Evolutionary conservation across 352 stramenopile genomes (phyloP).

Genomic region (Globisporangium iwayamae): DNA sequence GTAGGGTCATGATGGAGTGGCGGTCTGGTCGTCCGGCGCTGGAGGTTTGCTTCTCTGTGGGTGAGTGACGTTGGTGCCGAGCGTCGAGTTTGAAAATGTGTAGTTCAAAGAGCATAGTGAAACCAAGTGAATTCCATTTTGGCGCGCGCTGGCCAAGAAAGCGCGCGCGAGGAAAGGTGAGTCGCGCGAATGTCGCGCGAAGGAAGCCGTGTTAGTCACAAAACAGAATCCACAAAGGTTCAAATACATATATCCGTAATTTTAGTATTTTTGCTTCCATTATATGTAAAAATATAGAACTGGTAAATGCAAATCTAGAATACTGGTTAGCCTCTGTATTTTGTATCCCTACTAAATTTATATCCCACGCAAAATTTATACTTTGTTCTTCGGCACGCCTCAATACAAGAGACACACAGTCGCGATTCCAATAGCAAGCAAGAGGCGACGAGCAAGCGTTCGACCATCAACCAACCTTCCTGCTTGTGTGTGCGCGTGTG

Average conservation of each 20-base stretch:
- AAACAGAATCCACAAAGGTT: too few relatives aligned
- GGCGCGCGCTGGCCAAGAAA: slow-evolving; percentile 7
- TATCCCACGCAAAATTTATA: too few relatives aligned
- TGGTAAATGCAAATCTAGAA: too few relatives aligned
- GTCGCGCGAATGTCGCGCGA: not conserved
- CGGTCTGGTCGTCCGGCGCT: not conserved
- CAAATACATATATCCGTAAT: too few relatives aligned
- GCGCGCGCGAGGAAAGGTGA: not conserved
- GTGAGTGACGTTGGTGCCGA: not conserved
- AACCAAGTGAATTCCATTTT: slow-evolving; percentile 3
- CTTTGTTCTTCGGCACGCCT: too few relatives aligned
- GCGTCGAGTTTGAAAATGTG: slow-evolving; percentile 5
- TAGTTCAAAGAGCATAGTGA: not conserved
- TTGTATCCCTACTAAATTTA: too few relatives aligned
- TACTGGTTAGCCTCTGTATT: too few relatives aligned
- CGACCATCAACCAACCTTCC: not conserved
- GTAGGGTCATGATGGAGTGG: slow-evolving; percentile 8
- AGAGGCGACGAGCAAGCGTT: not conserved
- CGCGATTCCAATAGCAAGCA: not conserved
- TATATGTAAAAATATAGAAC: too few relatives aligned
- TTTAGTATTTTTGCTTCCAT: too few relatives aligned
- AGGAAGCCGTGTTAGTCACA: not conserved
- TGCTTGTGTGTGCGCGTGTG: not conserved
- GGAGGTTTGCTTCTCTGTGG: not conserved
- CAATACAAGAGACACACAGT: not conserved